Conservation (phyloP, 1,284 basidiomycete genomes). For the Cutaneotrichosporon sp. region DNA sequence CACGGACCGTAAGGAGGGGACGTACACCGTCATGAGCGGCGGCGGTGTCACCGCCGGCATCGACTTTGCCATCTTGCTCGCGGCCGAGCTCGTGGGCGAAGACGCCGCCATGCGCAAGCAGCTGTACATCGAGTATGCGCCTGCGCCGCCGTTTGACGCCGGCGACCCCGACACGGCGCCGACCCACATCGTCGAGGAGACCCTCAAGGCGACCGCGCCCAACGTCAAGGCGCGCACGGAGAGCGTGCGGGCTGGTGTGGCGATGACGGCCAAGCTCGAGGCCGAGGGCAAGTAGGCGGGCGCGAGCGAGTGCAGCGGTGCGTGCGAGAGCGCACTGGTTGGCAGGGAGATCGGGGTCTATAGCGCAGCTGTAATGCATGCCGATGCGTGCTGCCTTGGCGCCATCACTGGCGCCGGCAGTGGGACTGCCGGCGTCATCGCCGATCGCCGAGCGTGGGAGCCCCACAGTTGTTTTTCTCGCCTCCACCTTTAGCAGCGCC, state of each 20-base stretch:
- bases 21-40: slow-evolving; percentile 10
- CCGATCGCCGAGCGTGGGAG: background rate
- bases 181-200: background rate
- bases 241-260: background rate
- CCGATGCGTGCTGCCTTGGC: background rate
- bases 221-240: background rate
- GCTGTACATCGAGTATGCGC: slow-evolving; percentile 21
- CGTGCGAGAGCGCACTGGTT: too few relatives aligned
- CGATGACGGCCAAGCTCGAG: background rate
- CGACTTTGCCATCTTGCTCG: slow-evolving; percentile 21
- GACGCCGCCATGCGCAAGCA: slow-evolving; percentile 8
- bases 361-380: background rate
- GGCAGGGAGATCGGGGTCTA: too few relatives aligned
- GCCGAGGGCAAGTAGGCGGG: background rate
- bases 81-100: slow-evolving; percentile 13
- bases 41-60: slow-evolving; percentile 23
- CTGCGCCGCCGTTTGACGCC: slow-evolving; percentile 15
- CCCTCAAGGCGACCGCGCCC: background rate
- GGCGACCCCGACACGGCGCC: slow-evolving; percentile 14
- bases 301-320: too few relatives aligned
- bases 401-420: too few relatives aligned
- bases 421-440: too few relatives aligned
- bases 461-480: background rate
- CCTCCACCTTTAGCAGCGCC: background rate
- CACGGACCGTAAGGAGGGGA: slow-evolving; percentile 10